Base-by-base conservation (phyloP, 108 stramenopile species). In the Pinguiococcus pyrenoidosus region DNA sequence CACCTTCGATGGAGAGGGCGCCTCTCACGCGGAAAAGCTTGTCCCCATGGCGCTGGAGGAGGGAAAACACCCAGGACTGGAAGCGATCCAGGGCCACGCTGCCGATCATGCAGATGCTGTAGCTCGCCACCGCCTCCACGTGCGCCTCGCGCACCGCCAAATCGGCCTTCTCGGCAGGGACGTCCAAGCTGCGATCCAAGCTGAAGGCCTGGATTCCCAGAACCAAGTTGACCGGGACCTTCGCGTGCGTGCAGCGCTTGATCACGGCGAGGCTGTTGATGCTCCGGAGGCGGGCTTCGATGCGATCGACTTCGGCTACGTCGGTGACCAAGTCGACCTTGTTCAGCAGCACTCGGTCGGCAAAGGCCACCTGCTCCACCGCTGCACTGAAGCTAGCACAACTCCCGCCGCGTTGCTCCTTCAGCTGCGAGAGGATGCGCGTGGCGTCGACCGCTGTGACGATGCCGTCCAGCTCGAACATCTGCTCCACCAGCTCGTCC, bases 271-370 rank as follows among this genome's bases (percentile, higher is more conserved):
- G 82, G 10, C 82, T 70, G 73, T 86, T 81, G 37, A 85, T 77
- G 18, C 36, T 22, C 28, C 59, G 71, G 13, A 91, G 64, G 8
- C 37, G 43, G 21, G 40, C 32, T 2, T 62, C 18, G 1, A 83
- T 54, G 8, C 14, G n/a, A n/a, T 17, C 41, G 37, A 39, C 17
- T 16, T 32, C 36, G 13, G 46, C 53, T 4, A 66, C 24, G 14
- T 59, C 65, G 3, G 63, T 92, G 90, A 96, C 85, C 45, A 96
- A 60, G 71, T 96, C 94, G 44, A 89, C 62, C 53, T 97, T 97
- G 70, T 97, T 97, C 55, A 97, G 64, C 16, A 97, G 54, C 52
- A 97, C 87, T 49, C 87, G 88, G 57, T 97, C 95, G 24, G 89
- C 83, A 74, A 93, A 92, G 1, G 95, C 91, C 29, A 97, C 82